Conservation (phyloP, 108 stramenopile species). For the Cyclotella choctawhatcheeana region DNA sequence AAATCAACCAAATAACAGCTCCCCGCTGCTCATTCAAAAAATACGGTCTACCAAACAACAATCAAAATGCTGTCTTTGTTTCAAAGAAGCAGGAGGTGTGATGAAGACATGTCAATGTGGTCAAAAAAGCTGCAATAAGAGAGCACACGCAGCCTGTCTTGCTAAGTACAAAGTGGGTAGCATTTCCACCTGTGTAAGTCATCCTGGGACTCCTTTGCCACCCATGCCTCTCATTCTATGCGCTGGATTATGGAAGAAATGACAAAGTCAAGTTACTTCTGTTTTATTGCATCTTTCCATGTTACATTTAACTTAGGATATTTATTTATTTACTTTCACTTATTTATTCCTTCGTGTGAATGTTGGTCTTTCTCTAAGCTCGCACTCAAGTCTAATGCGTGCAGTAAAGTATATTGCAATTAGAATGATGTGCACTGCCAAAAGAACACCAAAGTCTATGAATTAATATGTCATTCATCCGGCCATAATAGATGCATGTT, state of each 20-base stretch:
- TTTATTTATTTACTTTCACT: too few species aligned
- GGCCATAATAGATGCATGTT: not conserved
- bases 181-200: slow-evolving; percentile 41
- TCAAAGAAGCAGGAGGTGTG: slow-evolving; percentile 42
- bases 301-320: too few species aligned
- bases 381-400: too few species aligned
- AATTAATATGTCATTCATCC: too few species aligned
- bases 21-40: not conserved
- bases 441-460: too few species aligned
- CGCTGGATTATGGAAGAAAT: slow-evolving; percentile 22
- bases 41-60: not conserved
- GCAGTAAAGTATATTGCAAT: too few species aligned
- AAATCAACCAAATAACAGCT: not conserved
- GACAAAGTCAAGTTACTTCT: too few species aligned
- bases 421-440: too few species aligned
- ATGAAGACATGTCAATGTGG: slow-evolving; percentile 68
- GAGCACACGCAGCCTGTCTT: slow-evolving; percentile 61
- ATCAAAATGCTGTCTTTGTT: slow-evolving; percentile 51
- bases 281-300: too few species aligned
- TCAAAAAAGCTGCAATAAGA: slow-evolving; percentile 38
- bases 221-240: slow-evolving; percentile 28
- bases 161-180: slow-evolving; percentile 24
- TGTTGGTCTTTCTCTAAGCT: too few species aligned
- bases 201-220: slow-evolving; percentile 37
- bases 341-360: too few species aligned